A percentile compares a stretch with the other conserved stretches of the same genome.
Evolutionary conservation across 2,329 filamentous ascomycete genomes (phyloP).

Genomic region (Penicillium sp.): DNA sequence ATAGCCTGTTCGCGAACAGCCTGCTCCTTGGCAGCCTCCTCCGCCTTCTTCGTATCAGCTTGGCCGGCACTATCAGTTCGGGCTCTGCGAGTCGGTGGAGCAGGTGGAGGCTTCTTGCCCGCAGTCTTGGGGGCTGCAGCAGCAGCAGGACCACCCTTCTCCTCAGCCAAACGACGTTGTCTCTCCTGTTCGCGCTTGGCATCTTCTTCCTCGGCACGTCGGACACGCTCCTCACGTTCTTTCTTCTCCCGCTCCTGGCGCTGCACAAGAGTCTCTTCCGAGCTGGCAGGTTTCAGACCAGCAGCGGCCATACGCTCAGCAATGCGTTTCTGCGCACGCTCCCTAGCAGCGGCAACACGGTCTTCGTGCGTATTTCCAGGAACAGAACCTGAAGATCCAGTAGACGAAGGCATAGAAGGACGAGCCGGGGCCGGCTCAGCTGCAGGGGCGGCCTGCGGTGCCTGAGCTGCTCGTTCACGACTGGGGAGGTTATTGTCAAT

Average conservation of each 20-base stretch:
- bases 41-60: slow-evolving; percentile 62
- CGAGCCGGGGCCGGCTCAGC: slow-evolving; percentile 41
- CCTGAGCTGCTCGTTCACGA: slow-evolving; percentile 57
- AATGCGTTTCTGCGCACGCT: slow-evolving; percentile 96
- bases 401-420: slow-evolving; percentile 52
- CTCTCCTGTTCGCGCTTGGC: slow-evolving; percentile 84
- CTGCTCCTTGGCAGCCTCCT: slow-evolving; percentile 66
- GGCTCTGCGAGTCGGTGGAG: slow-evolving; percentile 73
- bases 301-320: slow-evolving; percentile 92
- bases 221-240: slow-evolving; percentile 84
- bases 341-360: slow-evolving; percentile 92
- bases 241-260: slow-evolving; percentile 84
- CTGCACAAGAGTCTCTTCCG: slow-evolving; percentile 80
- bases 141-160: slow-evolving; percentile 59
- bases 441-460: slow-evolving; percentile 59
- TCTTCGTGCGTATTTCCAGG: slow-evolving; percentile 91
- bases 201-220: slow-evolving; percentile 93
- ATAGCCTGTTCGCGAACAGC: slow-evolving; percentile 58
- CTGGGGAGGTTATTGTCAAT: slow-evolving; percentile 31
- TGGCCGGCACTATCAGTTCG: slow-evolving; percentile 59
- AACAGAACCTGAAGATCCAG: slow-evolving; percentile 70
- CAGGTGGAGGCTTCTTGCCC: slow-evolving; percentile 72
- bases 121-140: slow-evolving; percentile 56
- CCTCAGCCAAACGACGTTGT: slow-evolving; percentile 79
- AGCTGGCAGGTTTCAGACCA: slow-evolving; percentile 81